Percentiles rank a stretch among this genome's conserved stretches.
Evolutionary conservation across 192 early-diverging fungal genomes (phyloP).

Genomic region (Mortierella alpina): DNA sequence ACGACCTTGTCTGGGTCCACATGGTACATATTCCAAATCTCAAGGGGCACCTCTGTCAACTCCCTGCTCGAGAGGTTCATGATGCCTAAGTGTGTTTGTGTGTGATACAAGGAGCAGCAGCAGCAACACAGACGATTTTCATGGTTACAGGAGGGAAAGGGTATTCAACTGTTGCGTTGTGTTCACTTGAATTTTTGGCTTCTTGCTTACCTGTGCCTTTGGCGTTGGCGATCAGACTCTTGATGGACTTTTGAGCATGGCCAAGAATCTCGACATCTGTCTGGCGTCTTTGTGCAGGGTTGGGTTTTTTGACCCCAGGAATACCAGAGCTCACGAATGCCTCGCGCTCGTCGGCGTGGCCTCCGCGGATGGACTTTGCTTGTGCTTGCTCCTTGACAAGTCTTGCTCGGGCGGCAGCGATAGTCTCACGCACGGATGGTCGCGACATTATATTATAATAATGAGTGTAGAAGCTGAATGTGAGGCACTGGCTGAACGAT

Average conservation of each 20-base stretch:
- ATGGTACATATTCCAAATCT: constrained; percentile 70
- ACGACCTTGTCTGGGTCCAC: constrained; percentile 60
- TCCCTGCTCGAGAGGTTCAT: constrained; percentile 62
- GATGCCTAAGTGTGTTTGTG: constrained; percentile 46
- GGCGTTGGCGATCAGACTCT: constrained; percentile 51
- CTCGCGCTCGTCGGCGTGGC: constrained; percentile 33
- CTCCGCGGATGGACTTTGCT: constrained; percentile 42
- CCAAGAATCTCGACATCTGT: constrained; percentile 50
- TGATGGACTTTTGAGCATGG: constrained; percentile 52
- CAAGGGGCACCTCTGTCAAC: constrained; percentile 58
- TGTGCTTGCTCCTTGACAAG: constrained; percentile 31
- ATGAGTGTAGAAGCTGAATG: neutral
- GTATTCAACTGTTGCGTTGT: neutral
- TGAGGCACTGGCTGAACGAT: neutral
- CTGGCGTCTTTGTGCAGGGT: constrained; percentile 21
- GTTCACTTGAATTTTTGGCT: neutral
- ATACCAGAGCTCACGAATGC: constrained; percentile 42
- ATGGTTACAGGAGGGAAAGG: neutral
- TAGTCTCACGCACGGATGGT: constrained; percentile 50
- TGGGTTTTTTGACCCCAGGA: constrained; percentile 31
- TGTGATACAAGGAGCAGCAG: neutral
- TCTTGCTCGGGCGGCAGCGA: constrained; percentile 38
- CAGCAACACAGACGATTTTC: neutral
- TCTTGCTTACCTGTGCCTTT: constrained; percentile 34
- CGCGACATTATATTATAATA: constrained; percentile 23